phyloP scores from a whole-genome alignment of 176 grass and related monocot species.

The Dendrocalamus sinicus region DNA sequence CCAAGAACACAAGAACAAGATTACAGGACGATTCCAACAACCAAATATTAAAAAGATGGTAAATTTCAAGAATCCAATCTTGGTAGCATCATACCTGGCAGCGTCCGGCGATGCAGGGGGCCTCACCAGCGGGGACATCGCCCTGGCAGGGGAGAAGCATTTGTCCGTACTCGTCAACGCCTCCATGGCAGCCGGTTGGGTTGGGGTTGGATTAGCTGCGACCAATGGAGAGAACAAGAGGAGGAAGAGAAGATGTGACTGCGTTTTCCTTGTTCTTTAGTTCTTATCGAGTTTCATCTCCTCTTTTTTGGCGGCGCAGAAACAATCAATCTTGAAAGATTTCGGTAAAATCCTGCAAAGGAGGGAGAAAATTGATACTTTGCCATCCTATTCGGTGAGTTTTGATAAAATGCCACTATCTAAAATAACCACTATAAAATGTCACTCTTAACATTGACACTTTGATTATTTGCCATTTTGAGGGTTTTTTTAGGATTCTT shows the following conservation, averaged over 20 bases:
- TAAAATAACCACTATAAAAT: no score
- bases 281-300: conserved; percentile 44
- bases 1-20: conserved; percentile 12
- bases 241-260: conserved; percentile 37
- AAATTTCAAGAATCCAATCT: conserved; percentile 26
- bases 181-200: conserved; percentile 52
- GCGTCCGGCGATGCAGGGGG: conserved; percentile 48
- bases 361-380: no score
- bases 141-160: conserved; percentile 64
- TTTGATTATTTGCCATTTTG: no score
- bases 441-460: no score
- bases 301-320: conserved; percentile 31
- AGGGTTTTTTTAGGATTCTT: no score
- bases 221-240: conserved; percentile 37
- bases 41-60: conserved; percentile 13
- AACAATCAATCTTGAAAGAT: conserved; percentile 42
- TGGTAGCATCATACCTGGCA: conserved; percentile 54
- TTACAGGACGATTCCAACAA: conserved; percentile 33
- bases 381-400: no score
- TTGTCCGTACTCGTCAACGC: conserved; percentile 56
- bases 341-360: conserved; percentile 53
- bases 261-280: conserved; percentile 49
- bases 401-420: no score
- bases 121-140: conserved; percentile 62
- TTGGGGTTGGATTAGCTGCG: conserved; percentile 18